These are phyloP conservation scores for Nannochloropsis oceanica DNA, from an alignment of 108 stramenopile species.

Conservation along the genomic window DNA sequence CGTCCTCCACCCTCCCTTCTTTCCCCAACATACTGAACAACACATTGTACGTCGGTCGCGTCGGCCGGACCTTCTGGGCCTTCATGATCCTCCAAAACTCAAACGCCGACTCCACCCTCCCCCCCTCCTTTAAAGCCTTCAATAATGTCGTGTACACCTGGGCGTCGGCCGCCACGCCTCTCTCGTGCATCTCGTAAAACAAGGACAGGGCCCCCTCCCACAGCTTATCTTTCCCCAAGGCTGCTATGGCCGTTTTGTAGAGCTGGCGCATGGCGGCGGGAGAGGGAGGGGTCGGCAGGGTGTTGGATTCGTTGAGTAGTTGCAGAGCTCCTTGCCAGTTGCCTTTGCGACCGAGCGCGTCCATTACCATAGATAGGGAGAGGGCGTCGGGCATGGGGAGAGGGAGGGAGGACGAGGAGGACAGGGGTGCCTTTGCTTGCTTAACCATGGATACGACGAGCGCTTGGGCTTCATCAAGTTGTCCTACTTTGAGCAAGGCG, in stretches of 20 bases:
- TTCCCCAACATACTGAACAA: background rate
- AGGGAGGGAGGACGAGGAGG: background rate
- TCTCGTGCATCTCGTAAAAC: background rate
- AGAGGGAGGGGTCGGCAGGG: background rate
- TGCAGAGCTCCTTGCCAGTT: background rate
- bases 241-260: background rate
- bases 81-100: background rate
- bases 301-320: background rate
- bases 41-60: background rate
- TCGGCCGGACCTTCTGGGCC: background rate
- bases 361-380: background rate
- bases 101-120: background rate
- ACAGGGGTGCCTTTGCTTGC: too few relatives aligned
- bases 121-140: background rate
- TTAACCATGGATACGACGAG: background rate
- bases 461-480: background rate
- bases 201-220: background rate
- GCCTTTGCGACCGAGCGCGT: background rate
- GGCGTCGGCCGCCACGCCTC: background rate
- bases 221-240: background rate
- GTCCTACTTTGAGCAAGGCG: background rate
- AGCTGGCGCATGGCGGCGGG: background rate
- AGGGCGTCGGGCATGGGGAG: background rate
- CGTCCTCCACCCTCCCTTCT: background rate
- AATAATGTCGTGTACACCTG: background rate